phyloP scores from a whole-genome alignment of 2,329 filamentous ascomycete genomes.

The Cladophialophora immunda region DNA sequence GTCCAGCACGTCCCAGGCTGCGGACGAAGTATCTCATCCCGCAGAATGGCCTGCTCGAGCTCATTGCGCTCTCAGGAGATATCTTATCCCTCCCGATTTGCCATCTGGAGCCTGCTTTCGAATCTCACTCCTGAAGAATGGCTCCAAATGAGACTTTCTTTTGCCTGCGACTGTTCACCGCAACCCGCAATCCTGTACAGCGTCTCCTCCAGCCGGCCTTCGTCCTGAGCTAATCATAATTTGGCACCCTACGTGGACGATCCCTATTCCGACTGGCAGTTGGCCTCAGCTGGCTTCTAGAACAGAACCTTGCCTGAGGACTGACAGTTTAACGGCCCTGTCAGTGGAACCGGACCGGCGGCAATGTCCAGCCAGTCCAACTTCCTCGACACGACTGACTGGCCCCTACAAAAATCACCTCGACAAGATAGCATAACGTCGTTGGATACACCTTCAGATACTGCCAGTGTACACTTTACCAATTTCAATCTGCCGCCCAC shows the following conservation, averaged over 20 bases:
- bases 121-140: conserved; percentile 23
- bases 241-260: neutral
- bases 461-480: conserved; percentile 45
- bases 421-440: conserved; percentile 44
- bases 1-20: conserved; percentile 11
- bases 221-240: conserved; percentile 18
- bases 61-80: conserved; percentile 11
- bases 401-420: conserved; percentile 42
- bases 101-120: conserved; percentile 9
- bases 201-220: conserved; percentile 8
- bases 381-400: conserved; percentile 45
- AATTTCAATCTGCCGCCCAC: conserved; percentile 42
- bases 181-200: neutral
- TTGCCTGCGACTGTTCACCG: conserved; percentile 19
- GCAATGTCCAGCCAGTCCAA: conserved; percentile 40
- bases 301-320: neutral
- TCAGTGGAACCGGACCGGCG: conserved; percentile 14
- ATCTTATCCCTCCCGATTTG: conserved; percentile 18
- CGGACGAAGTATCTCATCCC: conserved; percentile 11
- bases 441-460: conserved; percentile 43
- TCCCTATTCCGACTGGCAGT: conserved; percentile 7
- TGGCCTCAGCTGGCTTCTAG: neutral
- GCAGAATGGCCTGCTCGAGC: conserved; percentile 16
- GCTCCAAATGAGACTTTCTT: conserved; percentile 25
- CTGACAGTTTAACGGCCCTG: neutral